Conservation (phyloP, 2,329 filamentous ascomycete genomes). For the Emydomyces testavorans region DNA sequence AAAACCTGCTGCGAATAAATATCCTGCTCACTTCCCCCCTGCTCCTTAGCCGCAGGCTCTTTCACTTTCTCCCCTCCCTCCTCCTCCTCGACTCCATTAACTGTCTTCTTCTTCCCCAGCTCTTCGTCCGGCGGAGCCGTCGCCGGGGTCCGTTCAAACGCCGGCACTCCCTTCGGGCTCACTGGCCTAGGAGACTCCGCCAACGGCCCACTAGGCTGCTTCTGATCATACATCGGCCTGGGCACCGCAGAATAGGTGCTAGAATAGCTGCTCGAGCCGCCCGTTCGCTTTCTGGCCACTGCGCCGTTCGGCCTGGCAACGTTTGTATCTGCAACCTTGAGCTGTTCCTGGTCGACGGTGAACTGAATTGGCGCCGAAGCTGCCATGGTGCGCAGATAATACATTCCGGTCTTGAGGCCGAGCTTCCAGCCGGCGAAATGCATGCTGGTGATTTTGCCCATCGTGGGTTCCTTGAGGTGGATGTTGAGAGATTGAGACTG, state of each 20-base stretch:
- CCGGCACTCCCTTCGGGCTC: conserved; percentile 33
- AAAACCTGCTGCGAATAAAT: conserved; percentile 92
- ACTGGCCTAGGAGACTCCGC: conserved; percentile 55
- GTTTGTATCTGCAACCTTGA: conserved; percentile 75
- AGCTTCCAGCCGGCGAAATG: conserved; percentile 99
- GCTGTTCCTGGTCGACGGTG: conserved; percentile 92
- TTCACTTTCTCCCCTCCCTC: conserved; percentile 22
- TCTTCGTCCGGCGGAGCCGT: conserved; percentile 55
- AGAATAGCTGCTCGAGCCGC: conserved; percentile 46
- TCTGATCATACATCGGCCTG: conserved; percentile 48
- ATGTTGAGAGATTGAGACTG: conserved; percentile 99
- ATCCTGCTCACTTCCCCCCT: conserved; percentile 60
- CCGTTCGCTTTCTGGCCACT: conserved; percentile 59
- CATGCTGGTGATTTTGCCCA: conserved; percentile 99
- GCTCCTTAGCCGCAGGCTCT: conserved; percentile 27
- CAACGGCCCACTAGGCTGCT: conserved; percentile 23
- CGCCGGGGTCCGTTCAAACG: conserved; percentile 53
- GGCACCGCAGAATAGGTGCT: conserved; percentile 52
- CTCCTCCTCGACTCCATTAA: conserved; percentile 13
- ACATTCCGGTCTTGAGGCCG: conserved; percentile 99
- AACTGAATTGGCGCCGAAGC: conserved; percentile 96
- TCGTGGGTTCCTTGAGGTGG: conserved; percentile 97
- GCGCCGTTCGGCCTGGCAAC: conserved; percentile 50
- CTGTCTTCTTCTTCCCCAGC: conserved; percentile 45
- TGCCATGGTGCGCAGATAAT: conserved; percentile 97